Conservation (phyloP, 805 yeast species). For the Yamadazyma phyllophila region DNA sequence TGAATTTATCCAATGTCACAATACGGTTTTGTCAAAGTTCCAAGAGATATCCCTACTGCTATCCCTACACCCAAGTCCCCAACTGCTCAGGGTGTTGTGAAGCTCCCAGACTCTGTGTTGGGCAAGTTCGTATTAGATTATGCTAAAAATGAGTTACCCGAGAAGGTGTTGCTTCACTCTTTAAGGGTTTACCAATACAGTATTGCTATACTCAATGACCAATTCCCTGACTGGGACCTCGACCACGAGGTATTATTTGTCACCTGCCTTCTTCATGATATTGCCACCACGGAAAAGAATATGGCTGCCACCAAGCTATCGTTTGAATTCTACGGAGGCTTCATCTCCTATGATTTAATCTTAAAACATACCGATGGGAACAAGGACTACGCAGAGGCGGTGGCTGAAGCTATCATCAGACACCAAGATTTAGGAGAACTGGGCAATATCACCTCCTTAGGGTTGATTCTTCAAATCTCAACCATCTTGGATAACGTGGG, state of each 20-base stretch:
- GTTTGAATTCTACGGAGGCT: conserved; percentile 34
- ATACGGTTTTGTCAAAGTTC: conserved; percentile 30
- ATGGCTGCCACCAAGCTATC: conserved; percentile 33
- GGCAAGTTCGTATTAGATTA: conserved; percentile 20
- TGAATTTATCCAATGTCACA: conserved; percentile 17
- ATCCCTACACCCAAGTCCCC: conserved; percentile 24
- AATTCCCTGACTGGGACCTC: conserved; percentile 31
- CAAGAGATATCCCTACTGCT: conserved; percentile 25
- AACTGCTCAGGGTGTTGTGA: conserved; percentile 18
- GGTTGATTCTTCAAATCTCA: conserved; percentile 30
- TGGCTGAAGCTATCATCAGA: conserved; percentile 32
- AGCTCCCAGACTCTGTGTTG: conserved; percentile 20
- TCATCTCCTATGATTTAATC: conserved; percentile 25
- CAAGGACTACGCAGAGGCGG: conserved; percentile 32
- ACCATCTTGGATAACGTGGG: conserved; percentile 36
- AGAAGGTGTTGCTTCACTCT: conserved; percentile 26
- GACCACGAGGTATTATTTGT: conserved; percentile 26
- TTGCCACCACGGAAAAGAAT: conserved; percentile 32
- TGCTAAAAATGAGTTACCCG: conserved; percentile 22
- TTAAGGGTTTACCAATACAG: conserved; percentile 30
- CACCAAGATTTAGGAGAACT: conserved; percentile 34
- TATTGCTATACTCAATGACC: conserved; percentile 29
- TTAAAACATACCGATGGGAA: conserved; percentile 20
- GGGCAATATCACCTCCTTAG: conserved; percentile 32
- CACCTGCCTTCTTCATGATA: conserved; percentile 34